Base-by-base conservation (phyloP, 305 asterid genomes). In the Plantago rigida region DNA sequence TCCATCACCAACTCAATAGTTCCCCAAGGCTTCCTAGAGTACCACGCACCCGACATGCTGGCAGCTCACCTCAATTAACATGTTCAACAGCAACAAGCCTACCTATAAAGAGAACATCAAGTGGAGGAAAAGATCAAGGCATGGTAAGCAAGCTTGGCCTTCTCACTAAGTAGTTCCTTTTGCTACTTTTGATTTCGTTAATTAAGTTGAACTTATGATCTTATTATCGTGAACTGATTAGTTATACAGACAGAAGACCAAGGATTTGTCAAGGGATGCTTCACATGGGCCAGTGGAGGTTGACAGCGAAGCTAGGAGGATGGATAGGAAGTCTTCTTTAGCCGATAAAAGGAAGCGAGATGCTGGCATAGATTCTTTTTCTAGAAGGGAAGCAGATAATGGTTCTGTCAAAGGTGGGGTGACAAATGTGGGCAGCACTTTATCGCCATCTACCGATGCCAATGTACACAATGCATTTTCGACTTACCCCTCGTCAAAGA, bases 21-120 rank as follows among this genome's bases (percentile, higher is more conserved):
- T 92, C 99, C 65, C 95, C 99, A 47, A 78, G 99, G 81, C 97
- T 92, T 74, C 95, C 95, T 22, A 81, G 99, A 66, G 95, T 82
- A 64, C 89, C 95, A 56, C 97, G 99, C 66, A 92, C 86, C 91
- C 95, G 97, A 51, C 81, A 88, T 78, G 85, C 96, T 71, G 99
- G 97, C 56, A 92, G 95, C 73, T 79, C 86, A 64, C 95, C 96
- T 59, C 96, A 89, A 73, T 53, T 85, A 73, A 53, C 87, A 52
- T 72, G 87, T 62, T 84, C 95, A 54, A 78, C 77, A 58, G 84
- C 85, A 60, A 69, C 96, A 62, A 88, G 90, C 77, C 70, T 59
- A 75, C 75, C 81, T 71, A 77, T 80, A 87, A 88, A 88, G 75
- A 83, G 92, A 68, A 65, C 93, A 63, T 75, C 90, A 60, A 59